Evolutionary conservation across 129 eudicot species (phyloP).

Genomic region (Centrapalus pauciflorus): DNA sequence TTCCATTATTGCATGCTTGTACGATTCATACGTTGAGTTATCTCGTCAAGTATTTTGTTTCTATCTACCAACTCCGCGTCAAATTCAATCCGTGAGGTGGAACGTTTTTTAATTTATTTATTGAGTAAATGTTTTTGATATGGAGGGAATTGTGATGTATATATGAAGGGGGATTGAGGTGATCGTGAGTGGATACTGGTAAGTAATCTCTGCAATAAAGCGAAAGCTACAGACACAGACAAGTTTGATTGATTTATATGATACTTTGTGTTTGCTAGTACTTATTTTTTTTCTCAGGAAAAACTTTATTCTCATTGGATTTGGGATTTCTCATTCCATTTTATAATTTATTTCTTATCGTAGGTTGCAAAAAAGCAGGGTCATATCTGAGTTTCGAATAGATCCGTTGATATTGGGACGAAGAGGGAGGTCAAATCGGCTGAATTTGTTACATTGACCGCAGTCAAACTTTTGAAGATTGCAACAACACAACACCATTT

Average conservation of each 20-base stretch:
- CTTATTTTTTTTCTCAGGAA: background rate
- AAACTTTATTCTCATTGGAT: slow-evolving; percentile 1
- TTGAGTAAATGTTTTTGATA: background rate
- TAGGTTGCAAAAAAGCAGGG: background rate
- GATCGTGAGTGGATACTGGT: slow-evolving; percentile 16
- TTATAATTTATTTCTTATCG: background rate
- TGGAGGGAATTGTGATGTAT: background rate
- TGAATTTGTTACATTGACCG: slow-evolving; percentile 12
- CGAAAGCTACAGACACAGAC: slow-evolving; percentile 21
- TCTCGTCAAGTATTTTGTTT: slow-evolving; percentile 28
- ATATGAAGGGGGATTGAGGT: slow-evolving; percentile 6
- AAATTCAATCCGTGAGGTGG: slow-evolving; percentile 11
- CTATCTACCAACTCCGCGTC: slow-evolving; percentile 1
- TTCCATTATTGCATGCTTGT: slow-evolving; percentile 26
- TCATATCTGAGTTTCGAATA: slow-evolving; percentile 1
- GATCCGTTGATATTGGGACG: slow-evolving; percentile 18
- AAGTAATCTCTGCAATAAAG: slow-evolving; percentile 16
- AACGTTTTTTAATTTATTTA: slow-evolving; percentile 1
- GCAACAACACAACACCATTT: slow-evolving; percentile 13
- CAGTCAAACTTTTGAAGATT: slow-evolving; percentile 10
- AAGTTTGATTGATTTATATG: slow-evolving; percentile 3
- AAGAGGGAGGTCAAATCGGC: slow-evolving; percentile 21
- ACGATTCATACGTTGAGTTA: slow-evolving; percentile 15
- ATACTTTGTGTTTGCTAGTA: background rate
- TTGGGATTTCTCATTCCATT: background rate